These are phyloP conservation scores for Zygotorulaspora florentina DNA, from an alignment of 805 yeast species.

Conservation along the genomic window DNA sequence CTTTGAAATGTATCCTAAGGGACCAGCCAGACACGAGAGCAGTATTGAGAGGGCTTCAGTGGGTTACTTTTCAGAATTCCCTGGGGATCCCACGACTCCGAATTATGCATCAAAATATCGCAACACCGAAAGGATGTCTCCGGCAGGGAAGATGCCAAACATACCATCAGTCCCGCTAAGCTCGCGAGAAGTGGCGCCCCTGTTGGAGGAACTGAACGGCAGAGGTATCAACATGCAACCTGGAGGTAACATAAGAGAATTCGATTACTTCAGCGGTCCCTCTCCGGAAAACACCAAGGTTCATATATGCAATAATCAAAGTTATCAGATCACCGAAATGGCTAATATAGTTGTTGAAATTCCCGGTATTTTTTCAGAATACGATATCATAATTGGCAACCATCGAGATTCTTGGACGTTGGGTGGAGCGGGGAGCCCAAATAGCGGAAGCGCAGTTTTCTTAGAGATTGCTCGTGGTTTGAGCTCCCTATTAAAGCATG, in stretches of 20 bases:
- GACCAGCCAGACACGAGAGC: conserved; percentile 60
- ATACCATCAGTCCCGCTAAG: conserved; percentile 55
- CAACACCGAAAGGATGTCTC: conserved; percentile 39
- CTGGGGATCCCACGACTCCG: conserved; percentile 79
- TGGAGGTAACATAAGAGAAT: conserved; percentile 43
- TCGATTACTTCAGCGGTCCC: conserved; percentile 47
- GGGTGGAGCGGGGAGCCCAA: conserved; percentile 50
- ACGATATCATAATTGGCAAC: conserved; percentile 51
- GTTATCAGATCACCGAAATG: conserved; percentile 41
- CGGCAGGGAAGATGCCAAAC: conserved; percentile 43
- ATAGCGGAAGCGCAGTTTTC: conserved; percentile 46
- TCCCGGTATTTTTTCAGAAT: conserved; percentile 51
- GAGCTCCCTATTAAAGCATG: conserved; percentile 40
- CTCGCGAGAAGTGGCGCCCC: conserved; percentile 40
- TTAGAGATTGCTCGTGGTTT: conserved; percentile 53
- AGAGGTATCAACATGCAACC: conserved; percentile 36
- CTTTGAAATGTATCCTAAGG: conserved; percentile 53
- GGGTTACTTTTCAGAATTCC: conserved; percentile 51
- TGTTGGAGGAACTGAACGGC: conserved; percentile 38
- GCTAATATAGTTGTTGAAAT: conserved; percentile 50
- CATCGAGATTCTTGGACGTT: conserved; percentile 50
- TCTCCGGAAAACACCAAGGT: conserved; percentile 31
- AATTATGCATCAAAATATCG: conserved; percentile 54
- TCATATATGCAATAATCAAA: conserved; percentile 41
- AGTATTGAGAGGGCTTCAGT: conserved; percentile 62